These are phyloP conservation scores for Escallonia herrerae DNA, from an alignment of 129 eudicot species.

Conservation along the genomic window DNA sequence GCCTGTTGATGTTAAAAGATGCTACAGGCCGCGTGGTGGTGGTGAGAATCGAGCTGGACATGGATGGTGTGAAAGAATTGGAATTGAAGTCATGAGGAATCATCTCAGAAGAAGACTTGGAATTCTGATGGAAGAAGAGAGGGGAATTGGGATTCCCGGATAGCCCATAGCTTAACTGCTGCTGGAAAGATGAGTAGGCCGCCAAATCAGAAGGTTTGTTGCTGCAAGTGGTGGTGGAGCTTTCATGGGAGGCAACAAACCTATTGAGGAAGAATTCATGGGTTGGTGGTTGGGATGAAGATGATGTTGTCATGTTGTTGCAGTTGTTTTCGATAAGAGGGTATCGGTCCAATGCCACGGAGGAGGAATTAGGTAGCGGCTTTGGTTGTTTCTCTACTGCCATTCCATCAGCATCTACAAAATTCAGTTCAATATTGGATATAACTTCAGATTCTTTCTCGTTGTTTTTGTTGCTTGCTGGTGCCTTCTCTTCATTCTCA, in stretches of 20 bases:
- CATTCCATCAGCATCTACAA: slow-evolving; percentile 10
- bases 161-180: slow-evolving; percentile 9
- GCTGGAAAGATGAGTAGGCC: slow-evolving; percentile 29
- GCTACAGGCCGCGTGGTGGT: slow-evolving; percentile 8
- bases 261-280: slow-evolving; percentile 69
- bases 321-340: slow-evolving; percentile 23
- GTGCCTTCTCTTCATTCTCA: slow-evolving; percentile 31
- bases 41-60: slow-evolving; percentile 13
- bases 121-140: slow-evolving; percentile 31
- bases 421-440: slow-evolving; percentile 7
- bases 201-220: slow-evolving; percentile 33
- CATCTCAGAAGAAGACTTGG: slow-evolving; percentile 24
- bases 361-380: slow-evolving; percentile 6
- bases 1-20: slow-evolving; percentile 9
- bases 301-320: slow-evolving; percentile 13
- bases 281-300: slow-evolving; percentile 33
- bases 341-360: slow-evolving; percentile 5
- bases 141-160: slow-evolving; percentile 24
- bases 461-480: slow-evolving; percentile 25
- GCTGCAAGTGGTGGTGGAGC: slow-evolving; percentile 9
- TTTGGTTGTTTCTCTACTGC: slow-evolving; percentile 16
- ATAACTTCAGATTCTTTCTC: slow-evolving; percentile 27
- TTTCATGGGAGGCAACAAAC: slow-evolving; percentile 36
- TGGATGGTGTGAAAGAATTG: slow-evolving; percentile 1
- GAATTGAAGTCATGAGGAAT: slow-evolving; percentile 17